phyloP scores from a whole-genome alignment of 768 basidiomycete genomes.

The Xanthoconium purpureum region DNA sequence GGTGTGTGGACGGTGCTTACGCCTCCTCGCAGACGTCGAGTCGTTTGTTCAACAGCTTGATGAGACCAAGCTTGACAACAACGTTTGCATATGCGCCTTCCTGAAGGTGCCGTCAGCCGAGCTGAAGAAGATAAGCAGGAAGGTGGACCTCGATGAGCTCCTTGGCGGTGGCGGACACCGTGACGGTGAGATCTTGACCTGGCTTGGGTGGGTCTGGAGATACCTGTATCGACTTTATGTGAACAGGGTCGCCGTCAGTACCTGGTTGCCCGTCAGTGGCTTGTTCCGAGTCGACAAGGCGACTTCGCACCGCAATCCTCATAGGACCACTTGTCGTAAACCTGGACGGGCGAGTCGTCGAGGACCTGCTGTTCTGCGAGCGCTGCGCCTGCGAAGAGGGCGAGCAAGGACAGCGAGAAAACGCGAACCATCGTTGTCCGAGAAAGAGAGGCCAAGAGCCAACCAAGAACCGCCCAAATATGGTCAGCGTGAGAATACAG shows the following conservation, averaged over 20 bases:
- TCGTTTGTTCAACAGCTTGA: constrained; percentile 79
- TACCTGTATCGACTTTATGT: constrained; percentile 69
- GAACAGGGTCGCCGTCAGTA: constrained; percentile 41
- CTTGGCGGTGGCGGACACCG: constrained; percentile 58
- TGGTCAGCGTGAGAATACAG: constrained; percentile 19
- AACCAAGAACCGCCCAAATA: constrained; percentile 20
- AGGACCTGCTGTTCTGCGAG: constrained; percentile 34
- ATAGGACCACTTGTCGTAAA: constrained; percentile 60
- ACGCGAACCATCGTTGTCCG: constrained; percentile 30
- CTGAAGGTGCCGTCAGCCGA: constrained; percentile 40
- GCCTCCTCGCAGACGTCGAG: constrained; percentile 95
- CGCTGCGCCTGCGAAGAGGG: constrained; percentile 24
- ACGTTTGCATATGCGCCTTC: constrained; percentile 92
- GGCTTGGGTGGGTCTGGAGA: constrained; percentile 88
- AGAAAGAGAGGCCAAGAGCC: constrained; percentile 15
- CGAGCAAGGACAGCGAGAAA: constrained; percentile 25
- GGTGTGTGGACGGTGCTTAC: constrained; percentile 47
- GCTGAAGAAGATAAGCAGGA: neutral
- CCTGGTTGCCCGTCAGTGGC: constrained; percentile 38
- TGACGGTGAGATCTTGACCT: constrained; percentile 85
- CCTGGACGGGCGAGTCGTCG: constrained; percentile 28
- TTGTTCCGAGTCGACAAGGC: constrained; percentile 4
- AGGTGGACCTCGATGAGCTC: constrained; percentile 61
- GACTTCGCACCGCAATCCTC: constrained; percentile 65
- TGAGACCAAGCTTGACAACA: constrained; percentile 85